A percentile compares a stretch with the other conserved stretches of the same genome.
Conservation (phyloP, 2,329 filamentous ascomycete species). For the Sarocladiaceae sp. region DNA sequence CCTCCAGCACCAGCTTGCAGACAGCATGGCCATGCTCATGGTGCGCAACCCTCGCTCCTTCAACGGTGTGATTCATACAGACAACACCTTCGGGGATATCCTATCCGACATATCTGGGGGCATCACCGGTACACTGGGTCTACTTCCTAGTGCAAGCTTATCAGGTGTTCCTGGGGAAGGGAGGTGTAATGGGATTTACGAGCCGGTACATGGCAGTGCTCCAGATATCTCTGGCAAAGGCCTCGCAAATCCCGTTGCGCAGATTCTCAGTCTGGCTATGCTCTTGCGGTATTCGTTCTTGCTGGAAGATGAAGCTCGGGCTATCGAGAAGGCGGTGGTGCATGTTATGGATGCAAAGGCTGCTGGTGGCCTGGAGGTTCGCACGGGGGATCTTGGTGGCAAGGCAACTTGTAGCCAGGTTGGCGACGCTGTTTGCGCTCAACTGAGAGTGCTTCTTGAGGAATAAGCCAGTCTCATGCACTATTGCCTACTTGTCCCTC, state of each 20-base stretch:
- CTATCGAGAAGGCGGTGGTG: constrained; percentile 59
- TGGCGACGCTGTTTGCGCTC: no score
- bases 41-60: constrained; percentile 39
- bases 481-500: no score
- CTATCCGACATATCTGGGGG: constrained; percentile 39
- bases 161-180: constrained; percentile 32
- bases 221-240: constrained; percentile 69
- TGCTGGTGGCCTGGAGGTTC: constrained; percentile 38
- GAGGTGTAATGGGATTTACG: constrained; percentile 65
- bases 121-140: constrained; percentile 38
- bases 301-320: constrained; percentile 52
- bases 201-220: constrained; percentile 68
- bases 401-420: constrained; percentile 57
- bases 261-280: constrained; percentile 66
- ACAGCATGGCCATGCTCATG: constrained; percentile 42
- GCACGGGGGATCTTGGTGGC: constrained; percentile 61
- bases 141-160: constrained; percentile 38
- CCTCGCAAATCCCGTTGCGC: constrained; percentile 66
- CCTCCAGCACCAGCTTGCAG: constrained; percentile 38
- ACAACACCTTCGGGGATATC: constrained; percentile 43
- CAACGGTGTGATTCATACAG: constrained; percentile 41
- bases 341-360: constrained; percentile 52
- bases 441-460: no score
- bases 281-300: constrained; percentile 67
- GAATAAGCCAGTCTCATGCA: no score